Conservation (phyloP, 2,329 filamentous ascomycete species). For the Ophiosphaerella herpotricha region DNA sequence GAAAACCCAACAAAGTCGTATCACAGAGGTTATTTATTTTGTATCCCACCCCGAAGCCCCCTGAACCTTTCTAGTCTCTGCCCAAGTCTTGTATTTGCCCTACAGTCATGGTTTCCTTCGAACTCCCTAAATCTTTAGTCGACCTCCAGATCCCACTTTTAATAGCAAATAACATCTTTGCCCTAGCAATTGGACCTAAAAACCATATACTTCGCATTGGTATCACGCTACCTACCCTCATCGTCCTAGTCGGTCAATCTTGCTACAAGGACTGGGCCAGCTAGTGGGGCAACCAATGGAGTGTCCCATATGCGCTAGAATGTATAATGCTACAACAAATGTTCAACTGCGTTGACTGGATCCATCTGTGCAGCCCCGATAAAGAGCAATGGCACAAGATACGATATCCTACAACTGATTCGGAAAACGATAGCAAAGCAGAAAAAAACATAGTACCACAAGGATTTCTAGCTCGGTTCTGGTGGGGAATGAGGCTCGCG, state of each 20-base stretch:
- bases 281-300: constrained; percentile 7
- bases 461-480: constrained; percentile 16
- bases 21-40: too few relatives aligned
- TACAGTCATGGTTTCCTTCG: constrained; percentile 6
- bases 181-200: constrained; percentile 16
- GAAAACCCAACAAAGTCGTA: too few relatives aligned
- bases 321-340: constrained; percentile 6
- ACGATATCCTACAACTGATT: constrained; percentile 2
- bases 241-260: constrained; percentile 22
- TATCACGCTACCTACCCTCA: constrained; percentile 17
- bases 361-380: constrained; percentile 27
- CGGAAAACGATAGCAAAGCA: not conserved
- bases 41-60: too few relatives aligned
- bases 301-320: constrained; percentile 17
- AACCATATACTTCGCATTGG: constrained; percentile 9
- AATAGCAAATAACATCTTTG: constrained; percentile 13
- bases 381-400: constrained; percentile 31
- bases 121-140: constrained; percentile 10
- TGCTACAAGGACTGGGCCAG: constrained; percentile 14
- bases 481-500: constrained; percentile 25
- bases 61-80: not conserved
- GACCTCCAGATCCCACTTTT: constrained; percentile 20
- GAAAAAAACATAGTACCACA: constrained; percentile 1
- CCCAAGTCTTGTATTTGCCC: not conserved
- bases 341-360: constrained; percentile 26